Base-by-base conservation (phyloP, 2,329 filamentous ascomycete species). In the Paraphaeosphaeria sporulosa region DNA sequence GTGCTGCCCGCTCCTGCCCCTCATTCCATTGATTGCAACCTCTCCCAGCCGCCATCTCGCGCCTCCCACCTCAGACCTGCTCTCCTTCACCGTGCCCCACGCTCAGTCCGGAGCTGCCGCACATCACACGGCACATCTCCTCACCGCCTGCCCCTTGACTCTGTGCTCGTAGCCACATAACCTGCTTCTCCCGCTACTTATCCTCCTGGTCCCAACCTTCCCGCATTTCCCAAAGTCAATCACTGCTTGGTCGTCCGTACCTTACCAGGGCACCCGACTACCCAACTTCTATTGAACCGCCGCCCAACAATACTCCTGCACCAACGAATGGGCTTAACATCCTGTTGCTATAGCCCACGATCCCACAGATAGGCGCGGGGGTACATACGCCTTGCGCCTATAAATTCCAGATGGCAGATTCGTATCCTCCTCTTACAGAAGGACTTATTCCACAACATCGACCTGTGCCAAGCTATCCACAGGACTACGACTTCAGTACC, bases 381-480 rank as follows among this genome's bases (percentile, higher is more conserved):
- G 19, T 36, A 8, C 47, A 17, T 27, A 13, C 36, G 48, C 40
- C 25, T 55, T 40, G 36, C n/a, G 25, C 48, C 27, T 21, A 23
- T 4, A 38, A 57, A 60, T 42, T 51, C 55, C 57, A 40, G 40
- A 76, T 76, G 74, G 71, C 73, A 36, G 72, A 72, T n/a, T 57
- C 67, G 30, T 64, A 71, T 57, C 67, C 61, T 56, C 47, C 58
- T 43, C 70, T 49, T 36, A 17, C 47, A 9, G 49, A 66, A 62
- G 53, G 55, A 61, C 63, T 62, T 25, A 62, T 67, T 57, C 62
- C 71, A 12, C 67, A 60, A 44, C 25, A 61, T 55, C 69, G 63
- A 46, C 55, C 69, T 58, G 59, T 65, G 52, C 65, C 70, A 40
- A 58, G 36, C 59, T 64, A 66, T 50, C 64, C 53, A 59, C 61